Base-by-base conservation (phyloP, 805 yeast species). In the Barnettozyma siamensis region DNA sequence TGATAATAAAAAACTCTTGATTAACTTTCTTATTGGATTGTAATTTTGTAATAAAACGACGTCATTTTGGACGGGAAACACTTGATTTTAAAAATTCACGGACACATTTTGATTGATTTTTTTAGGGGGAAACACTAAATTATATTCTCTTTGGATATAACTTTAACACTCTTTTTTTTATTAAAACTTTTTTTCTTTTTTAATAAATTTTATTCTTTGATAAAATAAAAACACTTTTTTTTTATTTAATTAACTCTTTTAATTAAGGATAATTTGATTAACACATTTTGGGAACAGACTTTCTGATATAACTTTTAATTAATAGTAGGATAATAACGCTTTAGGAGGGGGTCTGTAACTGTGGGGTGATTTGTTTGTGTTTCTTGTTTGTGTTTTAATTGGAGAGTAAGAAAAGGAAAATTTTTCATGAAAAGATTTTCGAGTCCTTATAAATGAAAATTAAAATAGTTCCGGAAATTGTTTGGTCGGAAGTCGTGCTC, bases 51-150 rank as follows among this genome's bases (percentile, higher is more conserved):
- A 33, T 44, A 37, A n/a, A 41, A 44, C 43, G 43, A 49, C 58
- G 59, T 39, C 59, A 53, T 55, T 29, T 41, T 52, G 59, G 54
- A 49, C 55, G 55, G 53, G 32, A 40, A 24, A 20, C 24, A 7
- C 18, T 29, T 44, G 11, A 11, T 15, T 31, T 34, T 32, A 39
- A 30, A 38, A 32, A 40, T 50, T 50, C 54, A 55, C 46, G 49
- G 57, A 43, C 50, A 47, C 58, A 55, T 54, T 40, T 41, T 54
- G 46, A 40, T 36, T 34, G 41, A 35, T 40, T 33, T 33, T 32
- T 27, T 37, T 36, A 21, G 26, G 35, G 35, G 37, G 18, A 17
- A 33, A 16, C 28, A 17, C 31, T 37, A 23, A 34, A 34, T 35
- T 16, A 28, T 33, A 28, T 28, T 41, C 33, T 40, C 37, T 45